Conservation (phyloP, 2,329 filamentous ascomycete genomes). For the Plectosphaerella sp. region DNA sequence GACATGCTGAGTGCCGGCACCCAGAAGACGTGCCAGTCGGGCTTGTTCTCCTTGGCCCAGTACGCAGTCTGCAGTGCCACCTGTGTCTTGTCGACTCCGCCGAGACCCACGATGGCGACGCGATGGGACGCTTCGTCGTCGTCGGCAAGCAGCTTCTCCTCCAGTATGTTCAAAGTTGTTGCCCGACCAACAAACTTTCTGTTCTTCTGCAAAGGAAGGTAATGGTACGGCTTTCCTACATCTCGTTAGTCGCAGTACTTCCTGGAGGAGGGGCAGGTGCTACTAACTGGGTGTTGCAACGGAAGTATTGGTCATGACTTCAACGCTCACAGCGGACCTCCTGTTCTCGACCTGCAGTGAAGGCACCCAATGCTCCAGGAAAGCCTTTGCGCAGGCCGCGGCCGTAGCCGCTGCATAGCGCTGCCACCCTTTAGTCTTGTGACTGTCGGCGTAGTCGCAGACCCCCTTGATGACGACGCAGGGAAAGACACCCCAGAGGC, state of each 20-base stretch:
- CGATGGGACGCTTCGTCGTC: not conserved
- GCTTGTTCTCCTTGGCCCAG: slow-evolving; percentile 24
- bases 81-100: slow-evolving; percentile 37
- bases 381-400: slow-evolving; percentile 6
- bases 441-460: slow-evolving; percentile 32
- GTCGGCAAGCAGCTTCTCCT: not conserved
- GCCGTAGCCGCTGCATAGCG: slow-evolving; percentile 10
- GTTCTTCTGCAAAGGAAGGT: not conserved
- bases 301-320: no score
- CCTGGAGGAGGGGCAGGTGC: no score
- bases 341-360: not conserved
- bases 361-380: slow-evolving; percentile 2
- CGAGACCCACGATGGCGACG: slow-evolving; percentile 28
- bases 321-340: no score
- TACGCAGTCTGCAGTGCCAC: slow-evolving; percentile 34
- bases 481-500: slow-evolving; percentile 15
- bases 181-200: not conserved
- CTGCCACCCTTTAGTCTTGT: slow-evolving; percentile 21
- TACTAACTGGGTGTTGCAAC: no score
- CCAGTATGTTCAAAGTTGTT: not conserved
- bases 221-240: not conserved
- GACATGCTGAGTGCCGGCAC: slow-evolving; percentile 31
- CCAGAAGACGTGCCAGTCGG: slow-evolving; percentile 37
- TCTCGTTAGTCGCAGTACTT: not conserved
- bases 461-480: slow-evolving; percentile 32